These are phyloP conservation scores for Aureobasidium sp. DNA, from an alignment of 2,329 filamentous ascomycete genomes.

Conservation along the genomic window DNA sequence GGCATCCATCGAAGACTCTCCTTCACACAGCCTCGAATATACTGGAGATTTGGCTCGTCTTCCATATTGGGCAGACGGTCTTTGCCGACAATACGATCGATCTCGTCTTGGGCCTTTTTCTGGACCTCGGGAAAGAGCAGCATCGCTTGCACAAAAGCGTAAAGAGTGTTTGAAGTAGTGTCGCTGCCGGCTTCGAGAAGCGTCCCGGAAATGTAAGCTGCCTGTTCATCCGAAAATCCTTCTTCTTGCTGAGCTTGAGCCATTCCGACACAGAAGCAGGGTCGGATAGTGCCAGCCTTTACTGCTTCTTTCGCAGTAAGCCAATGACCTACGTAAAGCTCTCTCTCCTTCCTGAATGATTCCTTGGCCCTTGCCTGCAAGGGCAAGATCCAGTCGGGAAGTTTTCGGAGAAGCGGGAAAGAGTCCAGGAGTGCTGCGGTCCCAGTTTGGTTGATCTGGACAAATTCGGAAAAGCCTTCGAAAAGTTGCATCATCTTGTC, in stretches of 20 bases:
- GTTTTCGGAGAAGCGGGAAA: conserved; percentile 44
- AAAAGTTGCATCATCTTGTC: conserved; percentile 19
- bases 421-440: conserved; percentile 17
- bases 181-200: conserved; percentile 26
- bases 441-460: conserved; percentile 12
- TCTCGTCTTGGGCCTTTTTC: conserved; percentile 24
- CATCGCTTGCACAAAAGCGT: conserved; percentile 42
- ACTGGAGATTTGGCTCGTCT: conserved; percentile 60
- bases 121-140: conserved; percentile 38
- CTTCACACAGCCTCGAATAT: conserved; percentile 65
- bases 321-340: conserved; percentile 27
- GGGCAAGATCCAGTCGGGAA: conserved; percentile 25
- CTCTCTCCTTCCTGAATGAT: conserved; percentile 24
- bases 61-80: conserved; percentile 26
- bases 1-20: conserved; percentile 68
- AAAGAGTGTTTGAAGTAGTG: conserved; percentile 19
- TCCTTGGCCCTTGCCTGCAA: conserved; percentile 22
- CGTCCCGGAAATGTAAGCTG: conserved; percentile 23
- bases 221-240: conserved; percentile 26
- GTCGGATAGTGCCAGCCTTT: conserved; percentile 21
- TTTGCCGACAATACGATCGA: conserved; percentile 27
- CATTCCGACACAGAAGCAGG: conserved; percentile 17
- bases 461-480: conserved; percentile 5
- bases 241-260: conserved; percentile 20
- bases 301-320: conserved; percentile 24